Conservation (phyloP, 306 rosid genomes). For the Vicia faba region DNA sequence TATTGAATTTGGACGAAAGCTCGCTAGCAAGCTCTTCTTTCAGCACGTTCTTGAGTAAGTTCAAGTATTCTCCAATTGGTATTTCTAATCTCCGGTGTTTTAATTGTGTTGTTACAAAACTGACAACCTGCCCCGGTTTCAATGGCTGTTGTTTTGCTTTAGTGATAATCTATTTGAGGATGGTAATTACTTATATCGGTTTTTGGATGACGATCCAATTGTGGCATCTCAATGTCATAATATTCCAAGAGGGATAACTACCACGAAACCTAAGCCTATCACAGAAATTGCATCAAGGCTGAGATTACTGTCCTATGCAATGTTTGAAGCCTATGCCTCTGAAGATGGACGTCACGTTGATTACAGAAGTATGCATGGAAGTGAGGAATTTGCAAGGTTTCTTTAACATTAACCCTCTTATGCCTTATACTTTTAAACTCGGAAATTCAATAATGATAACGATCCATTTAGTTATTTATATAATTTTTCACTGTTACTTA, state of each 20-base stretch:
- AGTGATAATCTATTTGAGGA: conserved; percentile 86
- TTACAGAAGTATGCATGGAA: conserved; percentile 73
- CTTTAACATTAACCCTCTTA: conserved; percentile 28
- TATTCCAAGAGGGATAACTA: conserved; percentile 72
- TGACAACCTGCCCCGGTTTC: conserved; percentile 26
- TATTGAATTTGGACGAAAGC: conserved; percentile 81
- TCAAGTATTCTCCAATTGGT: conserved; percentile 25
- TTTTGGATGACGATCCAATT: conserved; percentile 81
- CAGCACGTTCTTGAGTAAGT: conserved; percentile 85
- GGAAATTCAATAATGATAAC: conserved; percentile 11
- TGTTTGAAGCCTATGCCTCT: conserved; percentile 79
- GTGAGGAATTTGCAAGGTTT: conserved; percentile 93
- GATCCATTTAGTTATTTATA: not conserved
- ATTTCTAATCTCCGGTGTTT: conserved; percentile 24
- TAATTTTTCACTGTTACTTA: conserved; percentile 12
- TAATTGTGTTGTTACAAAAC: conserved; percentile 17
- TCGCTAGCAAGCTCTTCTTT: conserved; percentile 70
- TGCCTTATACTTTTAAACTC: conserved; percentile 2
- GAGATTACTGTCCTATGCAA: conserved; percentile 64
- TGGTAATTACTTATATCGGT: conserved; percentile 81
- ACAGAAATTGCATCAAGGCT: conserved; percentile 80
- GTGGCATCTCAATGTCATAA: conserved; percentile 81
- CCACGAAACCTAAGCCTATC: conserved; percentile 74
- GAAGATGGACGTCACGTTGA: conserved; percentile 74
- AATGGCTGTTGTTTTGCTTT: conserved; percentile 35